Evolutionary conservation across 768 basidiomycete species (phyloP), one percentile per base, ranked within the genome.

Genomic region (Scleroderma citrinum): DNA sequence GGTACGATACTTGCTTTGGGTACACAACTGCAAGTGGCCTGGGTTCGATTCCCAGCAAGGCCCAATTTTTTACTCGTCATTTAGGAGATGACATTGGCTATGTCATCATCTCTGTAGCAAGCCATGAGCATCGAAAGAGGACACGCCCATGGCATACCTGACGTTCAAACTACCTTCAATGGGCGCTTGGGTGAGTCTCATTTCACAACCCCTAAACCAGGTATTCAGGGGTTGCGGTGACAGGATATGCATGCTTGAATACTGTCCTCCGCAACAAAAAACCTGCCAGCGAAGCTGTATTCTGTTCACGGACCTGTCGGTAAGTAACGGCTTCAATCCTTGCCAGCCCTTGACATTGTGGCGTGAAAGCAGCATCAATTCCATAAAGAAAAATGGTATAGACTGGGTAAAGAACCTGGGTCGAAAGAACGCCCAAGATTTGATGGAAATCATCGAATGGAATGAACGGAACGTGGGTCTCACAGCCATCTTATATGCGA

Each of bases 361-460:
- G n/a, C n/a, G n/a, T 44, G 14, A 17, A 14, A 37, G 23, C 55
- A 82, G 92, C 30, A 79, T 92, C 16, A 80, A 85, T 32, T 84
- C 86, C 38, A 79, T 94, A 42, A 76, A 78, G 56, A 87, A 91
- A 60, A 83, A 87, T 49, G 91, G 91, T 1, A 72, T 86, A 29
- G 84, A 90, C 5, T 85, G 80, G 68, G 82, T 83, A n/a, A 90
- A 90, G 61, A 83, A 88, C 21, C 68, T 95, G 0, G 92, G 87
- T 3, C 70, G 76, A 32, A 81, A 80, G 66, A 96, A 96, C 56
- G 73, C 78, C 1, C 69, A 78, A 58, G 91, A 93, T 61, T 70
- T 92, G 30, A 58, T 77, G 20, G 77, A 76, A 32, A 76, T 93
- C 46, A 87, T 93, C 38, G 75, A 90, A 68, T 96, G 93, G 93